A percentile compares a stretch with the other conserved stretches of the same genome.
Evolutionary conservation across 345 rosid genomes (phyloP).

Genomic region (Psidium friedrichsthalianum): DNA sequence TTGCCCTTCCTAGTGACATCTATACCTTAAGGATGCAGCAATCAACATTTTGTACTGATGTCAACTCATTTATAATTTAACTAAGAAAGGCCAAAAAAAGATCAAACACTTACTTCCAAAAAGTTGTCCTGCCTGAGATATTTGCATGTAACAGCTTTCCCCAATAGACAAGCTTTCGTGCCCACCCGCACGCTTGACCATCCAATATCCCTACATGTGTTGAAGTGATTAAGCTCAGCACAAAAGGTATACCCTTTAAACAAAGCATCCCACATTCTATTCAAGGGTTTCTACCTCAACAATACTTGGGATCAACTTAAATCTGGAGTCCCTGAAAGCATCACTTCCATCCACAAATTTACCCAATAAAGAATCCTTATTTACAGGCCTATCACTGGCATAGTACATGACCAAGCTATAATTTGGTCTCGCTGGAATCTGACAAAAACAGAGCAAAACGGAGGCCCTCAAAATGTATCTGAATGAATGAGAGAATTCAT

Average conservation of each 20-base stretch:
- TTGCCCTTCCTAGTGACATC: not conserved
- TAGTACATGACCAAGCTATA: constrained; percentile 84
- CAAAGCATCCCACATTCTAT: not conserved
- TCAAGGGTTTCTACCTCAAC: constrained; percentile 46
- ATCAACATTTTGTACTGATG: not conserved
- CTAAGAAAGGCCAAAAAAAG: not conserved
- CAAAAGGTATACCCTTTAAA: not conserved
- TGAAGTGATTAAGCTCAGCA: not conserved
- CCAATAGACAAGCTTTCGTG: constrained; percentile 90
- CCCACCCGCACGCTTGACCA: constrained; percentile 99
- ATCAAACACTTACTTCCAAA: constrained; percentile 48
- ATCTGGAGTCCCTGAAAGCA: constrained; percentile 72
- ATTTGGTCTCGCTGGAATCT: constrained; percentile 95
- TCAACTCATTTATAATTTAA: not conserved
- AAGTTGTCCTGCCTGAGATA: constrained; percentile 89
- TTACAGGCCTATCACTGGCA: constrained; percentile 82
- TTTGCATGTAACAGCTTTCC: constrained; percentile 95
- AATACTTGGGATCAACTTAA: constrained; percentile 88
- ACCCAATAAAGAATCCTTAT: constrained; percentile 59
- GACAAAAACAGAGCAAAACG: constrained; percentile 3
- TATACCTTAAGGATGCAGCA: not conserved
- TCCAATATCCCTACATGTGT: constrained; percentile 83
- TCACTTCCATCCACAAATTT: constrained; percentile 82
- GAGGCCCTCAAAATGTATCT: not conserved
- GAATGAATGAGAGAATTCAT: not conserved